Evolutionary conservation across 805 yeast genomes (phyloP).

Genomic region (Starmerella riodocensis): DNA sequence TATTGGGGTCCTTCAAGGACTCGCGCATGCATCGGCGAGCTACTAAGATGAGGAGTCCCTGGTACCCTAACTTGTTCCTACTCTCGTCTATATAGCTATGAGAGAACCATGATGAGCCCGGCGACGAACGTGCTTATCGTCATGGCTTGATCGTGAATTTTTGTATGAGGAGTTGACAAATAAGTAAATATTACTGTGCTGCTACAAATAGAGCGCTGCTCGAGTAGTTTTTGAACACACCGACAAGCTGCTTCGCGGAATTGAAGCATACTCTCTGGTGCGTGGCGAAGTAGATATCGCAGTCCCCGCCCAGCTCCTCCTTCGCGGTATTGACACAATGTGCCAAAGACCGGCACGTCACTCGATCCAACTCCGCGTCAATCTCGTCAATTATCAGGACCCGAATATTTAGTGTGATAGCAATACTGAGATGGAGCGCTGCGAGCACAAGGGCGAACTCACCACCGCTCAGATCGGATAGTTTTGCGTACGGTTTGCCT

Average conservation of each 20-base stretch:
- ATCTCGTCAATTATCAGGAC: slow-evolving; percentile 1
- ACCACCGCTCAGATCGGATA: background rate
- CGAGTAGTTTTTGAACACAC: background rate
- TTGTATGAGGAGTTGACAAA: too few species aligned
- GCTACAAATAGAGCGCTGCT: background rate
- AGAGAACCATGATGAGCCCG: background rate
- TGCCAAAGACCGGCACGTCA: background rate
- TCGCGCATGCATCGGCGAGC: slow-evolving; percentile 1
- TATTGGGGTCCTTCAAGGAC: background rate
- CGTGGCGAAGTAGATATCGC: background rate
- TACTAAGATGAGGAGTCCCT: too few species aligned
- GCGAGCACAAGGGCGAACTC: background rate
- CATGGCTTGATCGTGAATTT: too few species aligned
- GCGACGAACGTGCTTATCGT: too few species aligned
- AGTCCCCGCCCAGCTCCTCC: background rate
- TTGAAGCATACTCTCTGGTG: background rate
- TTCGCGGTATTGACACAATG: background rate
- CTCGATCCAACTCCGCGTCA: background rate
- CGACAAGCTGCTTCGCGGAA: background rate
- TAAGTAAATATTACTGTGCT: too few species aligned
- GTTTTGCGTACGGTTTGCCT: background rate
- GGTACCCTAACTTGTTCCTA: too few species aligned
- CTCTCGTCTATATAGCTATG: too few species aligned
- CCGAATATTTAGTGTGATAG: background rate
- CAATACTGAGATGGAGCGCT: background rate